These are phyloP conservation scores for Ogataea pini DNA, from an alignment of 805 yeast species.

Conservation along the genomic window DNA sequence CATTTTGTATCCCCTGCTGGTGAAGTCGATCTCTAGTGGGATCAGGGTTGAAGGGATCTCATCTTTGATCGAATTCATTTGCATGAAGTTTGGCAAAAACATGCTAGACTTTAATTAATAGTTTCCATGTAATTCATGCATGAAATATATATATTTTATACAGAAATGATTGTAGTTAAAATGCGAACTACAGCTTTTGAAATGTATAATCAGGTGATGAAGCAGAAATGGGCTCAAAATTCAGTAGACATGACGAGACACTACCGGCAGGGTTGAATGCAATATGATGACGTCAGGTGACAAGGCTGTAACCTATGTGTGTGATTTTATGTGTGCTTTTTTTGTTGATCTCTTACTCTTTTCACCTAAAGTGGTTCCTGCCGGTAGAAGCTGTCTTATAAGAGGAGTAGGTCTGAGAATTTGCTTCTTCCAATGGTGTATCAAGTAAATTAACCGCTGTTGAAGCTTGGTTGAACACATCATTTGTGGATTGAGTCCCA, in stretches of 20 bases:
- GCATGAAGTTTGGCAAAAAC: conserved; percentile 17
- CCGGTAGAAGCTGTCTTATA: conserved; percentile 16
- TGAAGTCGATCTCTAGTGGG: conserved; percentile 25
- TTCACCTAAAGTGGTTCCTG: background rate
- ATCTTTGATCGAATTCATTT: conserved; percentile 19
- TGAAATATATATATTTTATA: background rate
- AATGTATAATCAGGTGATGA: background rate
- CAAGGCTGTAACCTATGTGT: background rate
- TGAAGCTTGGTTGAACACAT: conserved; percentile 5
- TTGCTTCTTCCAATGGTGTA: conserved; percentile 8
- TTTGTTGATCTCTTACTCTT: background rate
- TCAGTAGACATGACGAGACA: background rate
- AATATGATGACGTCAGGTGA: background rate
- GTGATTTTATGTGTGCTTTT: background rate
- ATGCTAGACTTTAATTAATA: background rate
- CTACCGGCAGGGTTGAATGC: background rate
- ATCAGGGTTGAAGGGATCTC: conserved; percentile 21
- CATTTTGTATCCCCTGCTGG: conserved; percentile 26
- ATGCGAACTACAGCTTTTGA: background rate
- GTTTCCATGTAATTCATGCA: background rate
- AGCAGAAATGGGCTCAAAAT: background rate
- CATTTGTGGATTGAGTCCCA: background rate
- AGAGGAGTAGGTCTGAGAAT: conserved; percentile 16
- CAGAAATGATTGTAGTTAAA: background rate
- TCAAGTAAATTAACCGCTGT: conserved; percentile 9